Percentiles rank a stretch among this genome's conserved stretches.
phyloP scores from a whole-genome alignment of 129 eudicot species.

The Lactuca saligna region DNA sequence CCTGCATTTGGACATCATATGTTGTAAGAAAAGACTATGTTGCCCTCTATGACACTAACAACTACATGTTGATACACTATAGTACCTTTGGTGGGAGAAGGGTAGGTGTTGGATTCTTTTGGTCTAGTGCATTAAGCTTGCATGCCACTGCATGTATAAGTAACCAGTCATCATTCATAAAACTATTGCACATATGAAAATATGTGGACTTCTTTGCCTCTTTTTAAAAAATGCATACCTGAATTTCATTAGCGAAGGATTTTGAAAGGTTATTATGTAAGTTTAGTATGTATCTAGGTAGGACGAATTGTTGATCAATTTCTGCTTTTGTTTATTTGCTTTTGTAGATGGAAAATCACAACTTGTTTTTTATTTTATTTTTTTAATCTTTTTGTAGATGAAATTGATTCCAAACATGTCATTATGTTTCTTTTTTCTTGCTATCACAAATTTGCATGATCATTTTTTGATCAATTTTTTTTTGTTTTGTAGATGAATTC shows the following conservation, averaged over 20 bases:
- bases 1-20: no score
- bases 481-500: no score
- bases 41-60: conserved; percentile 10
- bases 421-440: no score
- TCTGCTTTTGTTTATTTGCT: no score
- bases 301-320: no score
- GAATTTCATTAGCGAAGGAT: conserved; percentile 57
- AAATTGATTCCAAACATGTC: no score
- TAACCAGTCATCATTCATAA: not conserved
- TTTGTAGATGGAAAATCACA: no score
- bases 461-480: no score
- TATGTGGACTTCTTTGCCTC: conserved; percentile 2
- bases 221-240: conserved; percentile 49
- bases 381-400: no score
- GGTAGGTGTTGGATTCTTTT: conserved; percentile 41
- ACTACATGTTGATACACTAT: conserved; percentile 6
- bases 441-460: no score
- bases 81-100: conserved; percentile 51
- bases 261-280: conserved; percentile 48
- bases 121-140: conserved; percentile 47
- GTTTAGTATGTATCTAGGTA: conserved; percentile 39
- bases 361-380: no score
- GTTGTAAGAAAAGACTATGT: conserved; percentile 17
- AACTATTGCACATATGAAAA: not conserved
- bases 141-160: conserved; percentile 63